phyloP scores from a whole-genome alignment of 225 moss, liverwort and hornwort genomes.

The Physcomitrium patens region DNA sequence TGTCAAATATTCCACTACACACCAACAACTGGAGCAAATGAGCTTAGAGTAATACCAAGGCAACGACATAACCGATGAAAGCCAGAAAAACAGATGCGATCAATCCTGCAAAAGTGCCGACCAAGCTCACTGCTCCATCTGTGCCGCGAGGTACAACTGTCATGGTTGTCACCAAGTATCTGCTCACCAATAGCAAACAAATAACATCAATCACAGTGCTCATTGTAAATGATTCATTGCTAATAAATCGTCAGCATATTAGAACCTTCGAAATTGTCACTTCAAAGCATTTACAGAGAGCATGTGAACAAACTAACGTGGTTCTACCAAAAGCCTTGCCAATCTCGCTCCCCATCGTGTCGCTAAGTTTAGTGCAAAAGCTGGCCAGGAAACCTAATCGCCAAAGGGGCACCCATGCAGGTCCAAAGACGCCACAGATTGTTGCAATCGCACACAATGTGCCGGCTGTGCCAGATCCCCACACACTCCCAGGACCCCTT shows the following conservation, averaged over 20 bases:
- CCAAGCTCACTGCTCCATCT: slow-evolving; percentile 59
- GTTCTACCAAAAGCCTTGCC: slow-evolving; percentile 97
- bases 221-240: neutral
- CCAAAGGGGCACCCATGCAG: slow-evolving; percentile 63
- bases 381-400: slow-evolving; percentile 87
- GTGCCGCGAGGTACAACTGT: slow-evolving; percentile 63
- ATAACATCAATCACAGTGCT: slow-evolving; percentile 26
- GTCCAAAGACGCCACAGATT: slow-evolving; percentile 69
- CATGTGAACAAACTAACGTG: slow-evolving; percentile 57
- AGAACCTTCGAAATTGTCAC: neutral
- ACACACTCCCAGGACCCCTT: slow-evolving; percentile 84
- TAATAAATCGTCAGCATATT: neutral
- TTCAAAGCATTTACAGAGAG: slow-evolving; percentile 1
- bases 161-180: slow-evolving; percentile 68
- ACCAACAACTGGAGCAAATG: slow-evolving; percentile 1
- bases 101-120: slow-evolving; percentile 54
- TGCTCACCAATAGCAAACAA: slow-evolving; percentile 29
- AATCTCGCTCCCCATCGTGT: slow-evolving; percentile 94
- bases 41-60: slow-evolving; percentile 36
- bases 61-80: slow-evolving; percentile 39
- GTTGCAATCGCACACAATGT: slow-evolving; percentile 74
- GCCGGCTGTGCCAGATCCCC: slow-evolving; percentile 88
- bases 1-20: neutral
- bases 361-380: slow-evolving; percentile 97
- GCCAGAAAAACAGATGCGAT: slow-evolving; percentile 53